Evolutionary conservation across 2,329 filamentous ascomycete genomes (phyloP).

Genomic region (Fusarium sp.): DNA sequence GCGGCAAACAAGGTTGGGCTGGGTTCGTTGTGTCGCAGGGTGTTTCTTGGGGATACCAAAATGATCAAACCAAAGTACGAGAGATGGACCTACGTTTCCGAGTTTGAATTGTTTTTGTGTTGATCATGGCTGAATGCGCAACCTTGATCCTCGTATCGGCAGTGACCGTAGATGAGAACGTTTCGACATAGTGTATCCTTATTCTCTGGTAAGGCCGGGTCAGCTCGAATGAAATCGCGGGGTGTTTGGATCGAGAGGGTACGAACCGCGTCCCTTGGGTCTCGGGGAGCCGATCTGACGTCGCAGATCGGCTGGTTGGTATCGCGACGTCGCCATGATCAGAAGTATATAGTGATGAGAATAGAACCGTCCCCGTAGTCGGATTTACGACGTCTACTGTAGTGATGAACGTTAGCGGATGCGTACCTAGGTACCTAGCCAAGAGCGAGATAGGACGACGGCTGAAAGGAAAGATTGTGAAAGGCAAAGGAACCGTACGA

Average conservation of each 20-base stretch:
- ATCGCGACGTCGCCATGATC: slow-evolving; percentile 58
- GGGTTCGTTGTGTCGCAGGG: not conserved
- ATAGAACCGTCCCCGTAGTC: slow-evolving; percentile 48
- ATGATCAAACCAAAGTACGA: slow-evolving; percentile 9
- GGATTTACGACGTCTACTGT: slow-evolving; percentile 54
- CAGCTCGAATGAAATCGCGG: slow-evolving; percentile 18
- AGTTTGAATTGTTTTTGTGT: slow-evolving; percentile 60
- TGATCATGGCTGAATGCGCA: slow-evolving; percentile 91
- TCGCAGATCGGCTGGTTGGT: slow-evolving; percentile 56
- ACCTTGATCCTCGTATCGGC: slow-evolving; percentile 88
- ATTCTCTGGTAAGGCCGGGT: slow-evolving; percentile 62
- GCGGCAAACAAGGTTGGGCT: slow-evolving; percentile 11
- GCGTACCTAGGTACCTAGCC: not conserved
- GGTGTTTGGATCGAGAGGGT: slow-evolving; percentile 13
- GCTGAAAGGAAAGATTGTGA: not conserved
- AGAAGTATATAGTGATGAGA: slow-evolving; percentile 43
- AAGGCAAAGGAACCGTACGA: not conserved
- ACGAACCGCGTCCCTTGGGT: slow-evolving; percentile 63
- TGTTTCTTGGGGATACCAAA: not conserved
- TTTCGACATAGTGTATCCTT: slow-evolving; percentile 94
- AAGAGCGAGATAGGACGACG: not conserved
- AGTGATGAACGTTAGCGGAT: slow-evolving; percentile 30
- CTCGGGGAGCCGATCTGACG: slow-evolving; percentile 64
- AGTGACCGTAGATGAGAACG: slow-evolving; percentile 91
- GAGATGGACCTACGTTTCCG: slow-evolving; percentile 58